phyloP scores from a whole-genome alignment of 2,329 filamentous ascomycete genomes.

The Aspergillus tubingensis region DNA sequence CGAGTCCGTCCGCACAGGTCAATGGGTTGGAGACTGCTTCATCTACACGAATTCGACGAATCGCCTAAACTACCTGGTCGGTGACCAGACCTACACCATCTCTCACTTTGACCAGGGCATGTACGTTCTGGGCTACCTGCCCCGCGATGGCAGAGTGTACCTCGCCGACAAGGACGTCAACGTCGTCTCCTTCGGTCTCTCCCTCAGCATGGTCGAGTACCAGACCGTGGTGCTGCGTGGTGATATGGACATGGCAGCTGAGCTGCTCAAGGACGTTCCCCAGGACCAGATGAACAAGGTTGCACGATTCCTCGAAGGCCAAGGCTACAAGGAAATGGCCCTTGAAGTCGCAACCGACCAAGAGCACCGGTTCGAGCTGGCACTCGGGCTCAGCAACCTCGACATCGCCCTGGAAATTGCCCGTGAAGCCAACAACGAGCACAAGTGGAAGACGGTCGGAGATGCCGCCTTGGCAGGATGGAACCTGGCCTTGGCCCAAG shows the following conservation, averaged over 20 bases:
- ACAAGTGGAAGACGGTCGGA: slow-evolving; percentile 98
- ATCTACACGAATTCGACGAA: slow-evolving; percentile 98
- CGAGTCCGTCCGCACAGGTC: slow-evolving; percentile 87
- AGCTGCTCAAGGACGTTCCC: slow-evolving; percentile 80
- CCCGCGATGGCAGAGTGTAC: slow-evolving; percentile 92
- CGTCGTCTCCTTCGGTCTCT: slow-evolving; percentile 86
- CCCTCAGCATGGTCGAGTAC: slow-evolving; percentile 91
- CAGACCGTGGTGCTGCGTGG: slow-evolving; percentile 92
- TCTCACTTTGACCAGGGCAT: slow-evolving; percentile 94
- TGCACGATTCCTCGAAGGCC: slow-evolving; percentile 92
- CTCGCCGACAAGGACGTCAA: slow-evolving; percentile 93
- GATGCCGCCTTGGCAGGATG: slow-evolving; percentile 84
- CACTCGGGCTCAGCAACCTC: slow-evolving; percentile 78
- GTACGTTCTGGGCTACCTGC: slow-evolving; percentile 94
- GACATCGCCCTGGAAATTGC: slow-evolving; percentile 85
- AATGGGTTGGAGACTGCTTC: slow-evolving; percentile 99
- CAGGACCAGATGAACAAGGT: slow-evolving; percentile 98
- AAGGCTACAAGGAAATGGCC: slow-evolving; percentile 94
- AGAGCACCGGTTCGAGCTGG: slow-evolving; percentile 95
- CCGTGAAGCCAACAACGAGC: slow-evolving; percentile 79
- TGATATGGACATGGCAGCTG: slow-evolving; percentile 87
- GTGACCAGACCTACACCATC: slow-evolving; percentile 96
- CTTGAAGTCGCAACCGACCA: slow-evolving; percentile 91
- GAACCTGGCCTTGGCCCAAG: slow-evolving; percentile 84
- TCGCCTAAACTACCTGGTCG: slow-evolving; percentile 94